These are phyloP conservation scores for Malassezia brasiliensis DNA, from an alignment of 1,284 basidiomycete species.

Conservation along the genomic window DNA sequence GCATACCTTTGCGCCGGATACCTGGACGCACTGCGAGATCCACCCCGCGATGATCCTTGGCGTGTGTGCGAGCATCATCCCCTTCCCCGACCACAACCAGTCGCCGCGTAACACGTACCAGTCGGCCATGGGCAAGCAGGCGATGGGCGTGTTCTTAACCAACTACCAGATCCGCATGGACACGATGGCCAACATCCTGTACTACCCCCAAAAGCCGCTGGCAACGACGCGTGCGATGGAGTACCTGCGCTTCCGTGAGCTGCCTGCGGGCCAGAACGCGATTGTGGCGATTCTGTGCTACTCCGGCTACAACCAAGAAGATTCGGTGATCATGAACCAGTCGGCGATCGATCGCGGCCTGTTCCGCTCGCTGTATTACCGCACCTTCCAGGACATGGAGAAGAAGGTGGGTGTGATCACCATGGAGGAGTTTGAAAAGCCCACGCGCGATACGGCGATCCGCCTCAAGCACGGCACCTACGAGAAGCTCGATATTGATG, in stretches of 20 bases:
- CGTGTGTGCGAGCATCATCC: slow-evolving; percentile 95
- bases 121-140: slow-evolving; percentile 97
- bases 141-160: slow-evolving; percentile 95
- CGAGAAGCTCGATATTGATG: slow-evolving; percentile 94
- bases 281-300: slow-evolving; percentile 98
- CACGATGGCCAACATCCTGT: slow-evolving; percentile 69
- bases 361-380: slow-evolving; percentile 96
- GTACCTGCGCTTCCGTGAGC: slow-evolving; percentile 90
- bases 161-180: slow-evolving; percentile 78
- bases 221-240: slow-evolving; percentile 98
- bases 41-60: slow-evolving; percentile 98
- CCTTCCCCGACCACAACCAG: slow-evolving; percentile 99
- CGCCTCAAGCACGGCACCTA: slow-evolving; percentile 97
- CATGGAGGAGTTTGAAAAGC: slow-evolving; percentile 90
- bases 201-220: slow-evolving; percentile 97
- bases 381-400: slow-evolving; percentile 92
- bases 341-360: slow-evolving; percentile 94
- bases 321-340: slow-evolving; percentile 99
- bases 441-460: slow-evolving; percentile 80
- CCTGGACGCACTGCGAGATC: slow-evolving; percentile 98
- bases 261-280: slow-evolving; percentile 95
- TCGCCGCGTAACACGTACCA: slow-evolving; percentile 93
- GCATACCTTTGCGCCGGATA: slow-evolving; percentile 37
- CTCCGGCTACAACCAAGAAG: slow-evolving; percentile 99
- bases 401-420: slow-evolving; percentile 83